These are phyloP conservation scores for Globisporangium megalacanthum DNA, from an alignment of 352 stramenopile genomes.

Conservation along the genomic window DNA sequence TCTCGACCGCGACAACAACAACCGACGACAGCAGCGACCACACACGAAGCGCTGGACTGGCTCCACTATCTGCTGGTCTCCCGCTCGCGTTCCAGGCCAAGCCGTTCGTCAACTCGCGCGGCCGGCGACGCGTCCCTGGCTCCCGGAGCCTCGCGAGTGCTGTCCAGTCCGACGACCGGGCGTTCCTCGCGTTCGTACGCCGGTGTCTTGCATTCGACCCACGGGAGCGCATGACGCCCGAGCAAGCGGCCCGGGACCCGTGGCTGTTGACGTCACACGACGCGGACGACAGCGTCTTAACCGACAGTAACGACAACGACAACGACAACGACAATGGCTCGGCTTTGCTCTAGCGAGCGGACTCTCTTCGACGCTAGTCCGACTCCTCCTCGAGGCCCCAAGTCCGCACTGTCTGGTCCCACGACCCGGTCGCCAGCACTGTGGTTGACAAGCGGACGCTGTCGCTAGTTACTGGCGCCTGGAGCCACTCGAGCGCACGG, in stretches of 20 bases:
- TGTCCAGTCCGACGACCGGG: conserved; percentile 38
- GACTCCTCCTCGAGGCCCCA: conserved; percentile 27
- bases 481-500: conserved; percentile 60
- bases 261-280: conserved; percentile 26
- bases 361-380: background rate
- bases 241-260: conserved; percentile 49
- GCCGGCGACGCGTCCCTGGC: conserved; percentile 36
- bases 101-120: conserved; percentile 56
- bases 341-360: too few species aligned
- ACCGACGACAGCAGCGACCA: background rate
- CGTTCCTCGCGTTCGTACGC: conserved; percentile 53
- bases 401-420: conserved; percentile 53
- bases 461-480: conserved; percentile 10
- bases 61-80: background rate
- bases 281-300: background rate
- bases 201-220: conserved; percentile 74
- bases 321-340: background rate
- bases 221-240: conserved; percentile 43
- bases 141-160: conserved; percentile 28
- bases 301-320: background rate
- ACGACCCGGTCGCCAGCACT: conserved; percentile 45
- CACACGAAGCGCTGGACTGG: background rate
- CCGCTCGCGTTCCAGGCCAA: conserved; percentile 28
- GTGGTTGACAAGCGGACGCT: conserved; percentile 7
- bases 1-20: background rate